Evolutionary conservation across 1,284 basidiomycete species (phyloP).

Genomic region (Puccinia triticina): DNA sequence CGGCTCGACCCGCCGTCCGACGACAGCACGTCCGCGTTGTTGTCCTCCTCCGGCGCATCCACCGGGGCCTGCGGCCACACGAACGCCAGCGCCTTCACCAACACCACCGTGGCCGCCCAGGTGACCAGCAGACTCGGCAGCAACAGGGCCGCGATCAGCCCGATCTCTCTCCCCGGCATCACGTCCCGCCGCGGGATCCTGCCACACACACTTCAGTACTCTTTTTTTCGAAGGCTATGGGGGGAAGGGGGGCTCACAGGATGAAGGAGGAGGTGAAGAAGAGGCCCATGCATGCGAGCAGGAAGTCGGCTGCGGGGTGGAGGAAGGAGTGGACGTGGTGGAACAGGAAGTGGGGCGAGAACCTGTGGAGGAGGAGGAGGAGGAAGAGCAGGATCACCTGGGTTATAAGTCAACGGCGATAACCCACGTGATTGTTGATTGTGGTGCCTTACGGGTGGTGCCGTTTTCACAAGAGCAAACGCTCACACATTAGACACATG

Average conservation of each 20-base stretch:
- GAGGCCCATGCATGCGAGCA: conserved; percentile 44
- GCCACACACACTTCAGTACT: background rate
- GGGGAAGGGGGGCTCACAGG: conserved; percentile 9
- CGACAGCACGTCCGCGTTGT: conserved; percentile 23
- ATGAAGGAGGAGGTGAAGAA: conserved; percentile 52
- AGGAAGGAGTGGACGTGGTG: conserved; percentile 38
- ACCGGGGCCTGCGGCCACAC: background rate
- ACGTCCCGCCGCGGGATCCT: conserved; percentile 44
- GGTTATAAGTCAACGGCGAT: too few relatives aligned
- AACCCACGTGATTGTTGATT: too few relatives aligned
- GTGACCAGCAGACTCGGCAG: conserved; percentile 32
- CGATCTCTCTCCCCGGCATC: conserved; percentile 46
- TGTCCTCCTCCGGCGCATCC: conserved; percentile 17
- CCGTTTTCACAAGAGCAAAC: too few relatives aligned
- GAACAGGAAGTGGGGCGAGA: conserved; percentile 28
- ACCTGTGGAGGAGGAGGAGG: conserved; percentile 13
- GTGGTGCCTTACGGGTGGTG: too few relatives aligned
- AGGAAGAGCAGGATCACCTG: conserved; percentile 31
- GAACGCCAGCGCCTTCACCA: conserved; percentile 23
- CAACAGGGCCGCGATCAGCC: conserved; percentile 40
- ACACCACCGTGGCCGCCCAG: conserved; percentile 44
- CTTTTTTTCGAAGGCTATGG: too few relatives aligned
- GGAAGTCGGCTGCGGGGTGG: conserved; percentile 34
- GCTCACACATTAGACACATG: too few relatives aligned
- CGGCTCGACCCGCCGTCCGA: background rate